Evolutionary conservation across 805 yeast species (phyloP).

Genomic region (Saccharomycodes ludwigii): DNA sequence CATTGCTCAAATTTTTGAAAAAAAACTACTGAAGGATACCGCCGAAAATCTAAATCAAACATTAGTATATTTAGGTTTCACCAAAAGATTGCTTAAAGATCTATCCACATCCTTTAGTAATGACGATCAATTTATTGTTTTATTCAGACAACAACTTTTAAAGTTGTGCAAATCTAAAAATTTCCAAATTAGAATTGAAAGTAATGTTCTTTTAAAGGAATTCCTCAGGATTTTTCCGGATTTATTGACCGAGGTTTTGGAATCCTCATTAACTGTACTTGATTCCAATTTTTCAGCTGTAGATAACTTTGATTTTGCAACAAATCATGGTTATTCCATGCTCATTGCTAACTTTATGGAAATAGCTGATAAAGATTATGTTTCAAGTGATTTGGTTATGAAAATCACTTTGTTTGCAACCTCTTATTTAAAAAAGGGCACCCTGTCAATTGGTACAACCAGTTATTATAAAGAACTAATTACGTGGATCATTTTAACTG

Average conservation of each 20-base stretch:
- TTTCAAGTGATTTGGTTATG: conserved; percentile 32
- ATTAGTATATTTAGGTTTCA: conserved; percentile 13
- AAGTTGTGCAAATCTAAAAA: conserved; percentile 27
- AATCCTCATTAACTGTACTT: conserved; percentile 23
- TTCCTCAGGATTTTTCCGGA: conserved; percentile 24
- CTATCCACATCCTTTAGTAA: conserved; percentile 20
- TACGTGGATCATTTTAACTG: conserved; percentile 54
- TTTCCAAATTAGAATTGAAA: conserved; percentile 29
- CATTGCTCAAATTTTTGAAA: conserved; percentile 14
- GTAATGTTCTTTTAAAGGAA: conserved; percentile 26
- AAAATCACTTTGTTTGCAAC: conserved; percentile 33
- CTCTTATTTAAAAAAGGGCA: conserved; percentile 28
- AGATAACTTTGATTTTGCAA: conserved; percentile 18
- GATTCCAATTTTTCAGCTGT: conserved; percentile 21
- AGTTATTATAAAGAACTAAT: conserved; percentile 28
- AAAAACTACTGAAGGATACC: conserved; percentile 5
- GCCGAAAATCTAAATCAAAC: conserved; percentile 2
- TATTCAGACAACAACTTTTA: conserved; percentile 25
- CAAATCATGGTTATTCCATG: conserved; percentile 28
- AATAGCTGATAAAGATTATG: conserved; percentile 28
- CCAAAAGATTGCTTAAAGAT: conserved; percentile 10
- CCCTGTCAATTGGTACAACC: conserved; percentile 19
- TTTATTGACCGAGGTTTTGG: conserved; percentile 26
- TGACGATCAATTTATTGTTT: conserved; percentile 17
- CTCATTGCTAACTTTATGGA: conserved; percentile 26